Evolutionary conservation across 305 asterid species (phyloP), one percentile per base, ranked within the genome.

Genomic region (Fraxinus platypoda): DNA sequence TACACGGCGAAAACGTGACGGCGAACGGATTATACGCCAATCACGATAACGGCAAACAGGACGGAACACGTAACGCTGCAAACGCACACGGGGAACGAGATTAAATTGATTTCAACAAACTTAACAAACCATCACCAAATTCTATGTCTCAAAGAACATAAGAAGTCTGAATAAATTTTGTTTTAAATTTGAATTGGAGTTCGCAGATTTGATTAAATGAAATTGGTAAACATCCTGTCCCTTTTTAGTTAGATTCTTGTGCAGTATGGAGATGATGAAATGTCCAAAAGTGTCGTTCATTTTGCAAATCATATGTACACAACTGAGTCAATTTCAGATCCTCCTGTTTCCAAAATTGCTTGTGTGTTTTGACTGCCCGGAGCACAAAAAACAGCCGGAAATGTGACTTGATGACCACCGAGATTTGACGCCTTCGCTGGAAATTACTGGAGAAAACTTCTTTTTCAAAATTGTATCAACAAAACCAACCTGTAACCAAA

Each of bases 261-360:
- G 78, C 30, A 46, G 26, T 54, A 13, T 12, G 57, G 66, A 54
- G n/a, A 26, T n/a, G 66, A 54, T 54, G 77, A 46, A 85, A 59
- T 68, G 88, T 86, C 87, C 88, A 88, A 84, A 81, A 81, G 25
- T 78, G 86, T 88, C 86, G 89, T 87, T 85, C 82, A 86, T 84
- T 89, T 82, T 38, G 81, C 89, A 76, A 78, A 80, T 78, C 87
- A 73, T 91, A 89, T 93, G 90, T 91, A 54, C 66, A 93, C 97
- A 93, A 84, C 82, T 85, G 75, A 82, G 83, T 82, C 81, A 79
- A 87, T 84, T 86, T 81, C 83, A 80, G 85, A 83, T 79, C 84
- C 84, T 85, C 88, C 86, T 46, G 75, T 81, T 81, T 76, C 91
- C 81, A 86, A 89, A 88, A 91, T 82, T 89, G 90, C 85, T 84